Evolutionary conservation across 2,329 filamentous ascomycete genomes (phyloP).

Genomic region (Epichloe festucae): DNA sequence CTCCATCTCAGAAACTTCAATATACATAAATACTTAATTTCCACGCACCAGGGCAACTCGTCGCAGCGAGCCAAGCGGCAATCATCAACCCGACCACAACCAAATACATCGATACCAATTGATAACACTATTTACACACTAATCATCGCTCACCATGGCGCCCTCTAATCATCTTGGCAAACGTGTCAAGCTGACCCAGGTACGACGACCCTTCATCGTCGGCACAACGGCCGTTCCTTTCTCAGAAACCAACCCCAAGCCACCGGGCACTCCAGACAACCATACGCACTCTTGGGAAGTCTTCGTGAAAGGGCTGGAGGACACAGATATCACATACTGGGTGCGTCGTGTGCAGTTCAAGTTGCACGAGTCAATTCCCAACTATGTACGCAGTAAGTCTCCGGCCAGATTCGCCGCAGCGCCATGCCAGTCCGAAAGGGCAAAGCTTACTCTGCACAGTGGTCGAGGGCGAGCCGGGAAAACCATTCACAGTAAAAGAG

Average conservation of each 20-base stretch:
- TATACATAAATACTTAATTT: too few species aligned
- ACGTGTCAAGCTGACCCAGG: slow-evolving; percentile 52
- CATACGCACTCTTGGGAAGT: slow-evolving; percentile 97
- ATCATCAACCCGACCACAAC: too few species aligned
- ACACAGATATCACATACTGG: slow-evolving; percentile 89
- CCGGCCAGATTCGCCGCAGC: not conserved
- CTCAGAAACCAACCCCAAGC: slow-evolving; percentile 68
- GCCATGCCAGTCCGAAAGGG: not conserved
- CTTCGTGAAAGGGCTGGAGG: slow-evolving; percentile 81
- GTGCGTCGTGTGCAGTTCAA: slow-evolving; percentile 96
- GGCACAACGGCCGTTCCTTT: slow-evolving; percentile 71
- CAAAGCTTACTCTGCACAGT: slow-evolving; percentile 24
- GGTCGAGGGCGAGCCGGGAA: slow-evolving; percentile 56
- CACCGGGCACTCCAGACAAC: slow-evolving; percentile 64
- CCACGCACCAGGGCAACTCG: too few species aligned
- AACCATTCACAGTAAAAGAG: slow-evolving; percentile 72
- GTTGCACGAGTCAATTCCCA: slow-evolving; percentile 91
- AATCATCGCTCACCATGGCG: slow-evolving; percentile 32
- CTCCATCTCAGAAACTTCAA: too few species aligned
- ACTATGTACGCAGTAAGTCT: slow-evolving; percentile 62
- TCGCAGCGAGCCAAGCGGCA: too few species aligned
- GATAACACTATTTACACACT: too few species aligned
- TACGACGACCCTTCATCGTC: slow-evolving; percentile 55
- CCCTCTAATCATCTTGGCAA: slow-evolving; percentile 45
- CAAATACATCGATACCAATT: too few species aligned